Conservation (phyloP, 1,139 yeast genomes). For the Candida sp. region DNA sequence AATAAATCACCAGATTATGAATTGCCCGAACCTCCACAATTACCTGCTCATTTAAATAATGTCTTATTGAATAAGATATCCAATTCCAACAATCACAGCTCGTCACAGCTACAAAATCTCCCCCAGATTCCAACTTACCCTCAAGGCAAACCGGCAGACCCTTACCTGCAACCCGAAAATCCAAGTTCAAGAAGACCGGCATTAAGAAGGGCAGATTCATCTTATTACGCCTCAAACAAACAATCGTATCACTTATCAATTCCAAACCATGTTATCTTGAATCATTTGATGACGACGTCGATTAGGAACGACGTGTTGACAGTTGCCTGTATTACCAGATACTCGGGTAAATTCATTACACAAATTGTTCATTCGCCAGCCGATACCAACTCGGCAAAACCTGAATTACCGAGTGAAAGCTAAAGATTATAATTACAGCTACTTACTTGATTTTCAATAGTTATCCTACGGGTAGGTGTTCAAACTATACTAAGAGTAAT, state of each 20-base stretch:
- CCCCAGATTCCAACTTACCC: conserved; percentile 5
- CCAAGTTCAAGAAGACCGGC: conserved; percentile 31
- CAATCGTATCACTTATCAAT: conserved; percentile 73
- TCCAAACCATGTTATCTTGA: conserved; percentile 77
- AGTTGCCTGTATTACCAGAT: conserved; percentile 88
- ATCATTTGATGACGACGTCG: conserved; percentile 88
- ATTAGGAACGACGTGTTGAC: conserved; percentile 87
- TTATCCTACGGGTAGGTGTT: neutral
- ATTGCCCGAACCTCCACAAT: conserved; percentile 88
- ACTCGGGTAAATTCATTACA: conserved; percentile 85
- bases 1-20: conserved; percentile 49
- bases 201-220: conserved; percentile 56
- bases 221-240: conserved; percentile 45
- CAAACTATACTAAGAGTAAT: neutral
- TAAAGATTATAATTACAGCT: neutral
- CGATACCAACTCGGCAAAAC: conserved; percentile 16
- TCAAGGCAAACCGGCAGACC: conserved; percentile 3
- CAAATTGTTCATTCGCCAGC: conserved; percentile 94
- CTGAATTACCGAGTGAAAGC: neutral
- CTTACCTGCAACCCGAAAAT: conserved; percentile 4
- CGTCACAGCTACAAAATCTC: conserved; percentile 6
- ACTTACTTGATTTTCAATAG: neutral
- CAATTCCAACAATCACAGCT: conserved; percentile 6
- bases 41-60: conserved; percentile 94
- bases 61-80: conserved; percentile 76